A percentile compares a stretch with the other conserved stretches of the same genome.
phyloP scores from a whole-genome alignment of 257 asterid genomes.

The Mitragyna speciosa region DNA sequence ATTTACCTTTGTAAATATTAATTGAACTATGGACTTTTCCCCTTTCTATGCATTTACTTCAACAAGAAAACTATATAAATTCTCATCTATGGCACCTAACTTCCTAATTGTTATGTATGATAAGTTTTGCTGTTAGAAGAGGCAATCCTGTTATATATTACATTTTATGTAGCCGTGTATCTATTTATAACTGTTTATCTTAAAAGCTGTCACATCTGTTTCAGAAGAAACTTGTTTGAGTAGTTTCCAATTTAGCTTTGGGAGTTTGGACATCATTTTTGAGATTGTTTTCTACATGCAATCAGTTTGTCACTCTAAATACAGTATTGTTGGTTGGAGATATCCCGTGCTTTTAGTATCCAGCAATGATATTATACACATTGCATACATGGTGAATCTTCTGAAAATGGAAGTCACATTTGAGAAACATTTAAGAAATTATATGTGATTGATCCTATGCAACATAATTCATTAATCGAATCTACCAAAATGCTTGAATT shows the following conservation, averaged over 20 bases:
- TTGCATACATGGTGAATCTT: not conserved
- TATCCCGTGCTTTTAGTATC: not conserved
- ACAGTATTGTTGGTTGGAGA: not conserved
- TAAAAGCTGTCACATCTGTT: not conserved
- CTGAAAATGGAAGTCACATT: not conserved
- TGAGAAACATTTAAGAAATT: not conserved
- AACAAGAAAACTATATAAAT: not conserved
- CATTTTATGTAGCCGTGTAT: not conserved
- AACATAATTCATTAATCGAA: not conserved
- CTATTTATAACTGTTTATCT: not conserved
- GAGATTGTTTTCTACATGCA: not conserved
- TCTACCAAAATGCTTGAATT: not conserved
- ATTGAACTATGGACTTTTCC: not conserved
- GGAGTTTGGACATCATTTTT: not conserved
- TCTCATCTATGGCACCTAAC: not conserved
- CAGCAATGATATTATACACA: not conserved
- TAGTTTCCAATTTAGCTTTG: not conserved
- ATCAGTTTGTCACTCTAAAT: not conserved
- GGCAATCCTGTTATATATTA: not conserved
- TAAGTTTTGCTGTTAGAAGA: not conserved
- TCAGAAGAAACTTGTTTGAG: not conserved
- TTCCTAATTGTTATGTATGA: not conserved
- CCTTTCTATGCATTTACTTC: not conserved
- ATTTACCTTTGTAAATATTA: not conserved
- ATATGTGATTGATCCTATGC: not conserved